phyloP scores from a whole-genome alignment of 75 land plant genomes.

The Picea glauca region DNA sequence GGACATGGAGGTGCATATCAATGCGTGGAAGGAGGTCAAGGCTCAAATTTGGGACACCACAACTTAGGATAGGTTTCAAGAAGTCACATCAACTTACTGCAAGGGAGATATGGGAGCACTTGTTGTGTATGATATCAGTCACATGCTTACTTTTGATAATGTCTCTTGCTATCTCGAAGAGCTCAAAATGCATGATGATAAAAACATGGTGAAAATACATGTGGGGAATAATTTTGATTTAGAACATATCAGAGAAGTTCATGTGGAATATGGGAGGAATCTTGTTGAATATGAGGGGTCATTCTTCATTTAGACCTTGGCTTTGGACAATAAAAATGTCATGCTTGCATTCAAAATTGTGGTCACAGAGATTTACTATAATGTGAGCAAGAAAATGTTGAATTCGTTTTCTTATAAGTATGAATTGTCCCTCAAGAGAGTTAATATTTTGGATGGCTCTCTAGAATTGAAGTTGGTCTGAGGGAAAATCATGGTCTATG shows the following conservation, averaged over 20 bases:
- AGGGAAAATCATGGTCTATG: no score
- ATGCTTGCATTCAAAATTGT: slow-evolving; percentile 52
- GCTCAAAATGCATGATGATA: slow-evolving; percentile 65
- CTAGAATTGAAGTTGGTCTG: no score
- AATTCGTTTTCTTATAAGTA: no score
- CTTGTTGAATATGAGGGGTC: slow-evolving; percentile 61
- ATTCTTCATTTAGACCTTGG: slow-evolving; percentile 57
- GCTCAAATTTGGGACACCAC: slow-evolving; percentile 62
- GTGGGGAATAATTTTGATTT: slow-evolving; percentile 75
- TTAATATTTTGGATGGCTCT: slow-evolving; percentile 18
- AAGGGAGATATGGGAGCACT: slow-evolving; percentile 70
- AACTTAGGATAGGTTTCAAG: slow-evolving; percentile 54
- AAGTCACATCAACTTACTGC: slow-evolving; percentile 74
- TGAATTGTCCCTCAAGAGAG: slow-evolving; percentile 23
- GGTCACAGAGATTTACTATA: slow-evolving; percentile 37
- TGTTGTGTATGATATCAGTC: slow-evolving; percentile 64
- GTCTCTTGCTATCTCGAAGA: slow-evolving; percentile 61
- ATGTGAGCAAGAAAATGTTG: slow-evolving; percentile 30
- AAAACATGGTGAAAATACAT: slow-evolving; percentile 63
- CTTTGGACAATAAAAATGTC: slow-evolving; percentile 55
- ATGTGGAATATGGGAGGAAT: slow-evolving; percentile 38
- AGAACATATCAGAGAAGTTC: slow-evolving; percentile 46
- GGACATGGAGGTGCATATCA: slow-evolving; percentile 31
- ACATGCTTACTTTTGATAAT: slow-evolving; percentile 52
- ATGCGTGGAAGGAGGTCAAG: slow-evolving; percentile 46